Evolutionary conservation across 176 grass and related monocot species (phyloP), one percentile per base, ranked within the genome.

Genomic region (Zea luxurians): DNA sequence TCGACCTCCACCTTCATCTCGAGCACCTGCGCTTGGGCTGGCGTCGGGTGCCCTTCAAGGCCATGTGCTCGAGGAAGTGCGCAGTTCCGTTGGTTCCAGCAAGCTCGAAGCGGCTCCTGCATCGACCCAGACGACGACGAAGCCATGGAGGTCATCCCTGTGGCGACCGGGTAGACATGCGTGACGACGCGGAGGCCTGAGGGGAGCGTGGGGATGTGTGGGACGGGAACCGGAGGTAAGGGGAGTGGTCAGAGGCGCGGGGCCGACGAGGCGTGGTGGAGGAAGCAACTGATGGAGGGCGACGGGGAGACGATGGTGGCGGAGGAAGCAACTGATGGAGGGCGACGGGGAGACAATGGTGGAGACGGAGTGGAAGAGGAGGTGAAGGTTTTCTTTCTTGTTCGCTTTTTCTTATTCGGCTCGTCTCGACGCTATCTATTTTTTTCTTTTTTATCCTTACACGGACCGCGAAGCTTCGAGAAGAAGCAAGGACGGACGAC

Each of bases 41-140:
- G 42, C 77, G 84, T 27, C 17, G 41, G 3, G 94, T 97, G 82
- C 94, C 94, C 73, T 97, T 97, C 86, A 97, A 97, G 76, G 92
- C 90, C 86, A 97, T 93, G 72, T 97, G 94, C 79, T 97, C 94
- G 71, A 97, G 91, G 82, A 97, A 97, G 90, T 97, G 94, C 37
- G 94, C 94, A 2, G 94, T 97, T 62, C 94, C 94, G 46, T 97
- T 97, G 40, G 94, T 93, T 13, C 94, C 94, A 16, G 91, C 76
- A 10, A 80, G 83, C 76, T 97, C 94, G 75, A 88, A 97, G 17
- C 94, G 94, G 86, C 94, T 97, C 41, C 94, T 91, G 94, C 86
- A 66, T 97, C 94, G 48, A 97, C 88, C 94, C 91, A 97, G 63
- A 97, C 88, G 41, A 91, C 94, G 13, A 97, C 79, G 48, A 27